These are phyloP conservation scores for Leonotis leonurus DNA, from an alignment of 257 asterid genomes.

Conservation along the genomic window DNA sequence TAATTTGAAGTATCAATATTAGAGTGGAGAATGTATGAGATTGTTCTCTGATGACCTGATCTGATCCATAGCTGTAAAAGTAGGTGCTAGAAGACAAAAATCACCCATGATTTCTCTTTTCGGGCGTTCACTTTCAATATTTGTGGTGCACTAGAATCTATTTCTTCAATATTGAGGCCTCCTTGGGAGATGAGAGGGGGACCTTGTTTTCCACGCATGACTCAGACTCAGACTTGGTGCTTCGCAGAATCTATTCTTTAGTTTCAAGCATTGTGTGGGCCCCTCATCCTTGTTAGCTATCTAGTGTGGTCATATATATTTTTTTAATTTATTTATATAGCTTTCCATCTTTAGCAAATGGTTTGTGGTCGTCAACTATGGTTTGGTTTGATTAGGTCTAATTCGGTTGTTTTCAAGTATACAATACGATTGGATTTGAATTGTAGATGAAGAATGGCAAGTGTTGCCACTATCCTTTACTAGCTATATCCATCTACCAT, in stretches of 20 bases:
- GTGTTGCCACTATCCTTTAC: not conserved
- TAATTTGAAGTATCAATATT: not conserved
- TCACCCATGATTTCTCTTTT: conserved; percentile 21
- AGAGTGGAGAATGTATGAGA: conserved; percentile 21
- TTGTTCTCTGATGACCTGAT: not conserved
- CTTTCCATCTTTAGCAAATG: not conserved
- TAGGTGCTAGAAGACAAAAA: conserved; percentile 16
- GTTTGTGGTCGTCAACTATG: not conserved
- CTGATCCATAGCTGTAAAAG: conserved; percentile 17
- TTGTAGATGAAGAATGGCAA: not conserved
- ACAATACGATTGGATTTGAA: not conserved
- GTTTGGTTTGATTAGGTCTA: too few species aligned
- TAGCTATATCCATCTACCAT: not conserved
- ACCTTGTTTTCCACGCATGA: conserved; percentile 30
- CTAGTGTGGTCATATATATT: not conserved
- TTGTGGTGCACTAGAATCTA: conserved; percentile 15
- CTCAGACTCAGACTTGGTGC: not conserved
- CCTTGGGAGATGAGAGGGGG: not conserved
- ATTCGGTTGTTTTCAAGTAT: not conserved
- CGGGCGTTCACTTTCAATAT: not conserved
- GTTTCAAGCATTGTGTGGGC: not conserved
- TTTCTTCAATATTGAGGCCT: not conserved
- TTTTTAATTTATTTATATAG: too few species aligned
- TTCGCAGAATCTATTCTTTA: conserved; percentile 14
- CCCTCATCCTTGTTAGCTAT: conserved; percentile 24